These are phyloP conservation scores for Bathelium albidoporum DNA, from an alignment of 495 filamentous ascomycete species.

Conservation along the genomic window DNA sequence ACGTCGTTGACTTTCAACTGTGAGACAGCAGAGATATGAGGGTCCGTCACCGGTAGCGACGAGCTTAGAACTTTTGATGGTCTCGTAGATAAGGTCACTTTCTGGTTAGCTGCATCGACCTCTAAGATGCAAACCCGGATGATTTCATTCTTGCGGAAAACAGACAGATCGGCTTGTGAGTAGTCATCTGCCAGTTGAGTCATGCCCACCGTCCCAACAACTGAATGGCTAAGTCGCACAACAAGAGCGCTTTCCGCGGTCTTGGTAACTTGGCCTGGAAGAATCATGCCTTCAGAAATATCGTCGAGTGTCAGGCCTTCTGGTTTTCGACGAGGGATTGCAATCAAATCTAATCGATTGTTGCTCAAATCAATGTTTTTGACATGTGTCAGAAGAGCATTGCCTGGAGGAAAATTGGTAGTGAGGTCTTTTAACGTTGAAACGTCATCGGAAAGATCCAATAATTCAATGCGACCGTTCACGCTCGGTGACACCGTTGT, in stretches of 20 bases:
- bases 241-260: constrained; percentile 71
- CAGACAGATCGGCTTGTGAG: constrained; percentile 54
- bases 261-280: constrained; percentile 76
- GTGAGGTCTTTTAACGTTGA: constrained; percentile 62
- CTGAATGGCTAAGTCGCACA: constrained; percentile 67
- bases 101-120: constrained; percentile 75
- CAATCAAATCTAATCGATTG: constrained; percentile 71
- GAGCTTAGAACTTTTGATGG: constrained; percentile 84
- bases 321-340: constrained; percentile 45
- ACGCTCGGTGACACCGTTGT: constrained; percentile 85
- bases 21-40: constrained; percentile 55
- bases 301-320: constrained; percentile 44
- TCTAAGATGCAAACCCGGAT: constrained; percentile 72
- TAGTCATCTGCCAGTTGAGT: constrained; percentile 82
- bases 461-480: constrained; percentile 64
- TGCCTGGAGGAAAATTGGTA: constrained; percentile 82
- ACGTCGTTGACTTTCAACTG: constrained; percentile 71
- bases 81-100: constrained; percentile 66
- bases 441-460: constrained; percentile 80
- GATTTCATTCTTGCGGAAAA: constrained; percentile 70
- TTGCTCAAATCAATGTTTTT: constrained; percentile 61
- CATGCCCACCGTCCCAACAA: constrained; percentile 65
- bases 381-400: constrained; percentile 68
- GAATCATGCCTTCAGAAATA: constrained; percentile 63
- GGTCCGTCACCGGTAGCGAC: constrained; percentile 69